phyloP scores from a whole-genome alignment of 139 green algal species.

The Chlamydomonas applanata region DNA sequence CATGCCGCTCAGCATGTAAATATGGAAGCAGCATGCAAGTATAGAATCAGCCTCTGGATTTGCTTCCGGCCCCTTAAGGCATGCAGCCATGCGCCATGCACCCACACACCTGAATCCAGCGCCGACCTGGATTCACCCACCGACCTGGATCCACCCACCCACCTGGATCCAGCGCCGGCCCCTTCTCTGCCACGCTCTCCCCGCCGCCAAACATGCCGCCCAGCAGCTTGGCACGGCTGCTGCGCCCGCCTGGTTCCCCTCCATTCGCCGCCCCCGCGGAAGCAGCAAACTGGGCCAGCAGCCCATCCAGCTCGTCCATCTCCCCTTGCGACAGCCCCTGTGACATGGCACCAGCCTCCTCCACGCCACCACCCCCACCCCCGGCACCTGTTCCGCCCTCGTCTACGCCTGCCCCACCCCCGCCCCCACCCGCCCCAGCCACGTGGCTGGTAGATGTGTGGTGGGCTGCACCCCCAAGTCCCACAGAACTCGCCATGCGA shows the following conservation, averaged over 20 bases:
- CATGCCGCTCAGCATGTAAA: too few species aligned
- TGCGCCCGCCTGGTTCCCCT: neutral
- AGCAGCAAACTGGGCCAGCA: neutral
- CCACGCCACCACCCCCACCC: neutral
- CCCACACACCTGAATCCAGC: too few species aligned
- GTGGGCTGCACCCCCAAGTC: too few species aligned
- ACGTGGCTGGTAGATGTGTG: too few species aligned
- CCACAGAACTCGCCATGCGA: too few species aligned
- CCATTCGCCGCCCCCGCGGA: neutral
- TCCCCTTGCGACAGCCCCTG: too few species aligned
- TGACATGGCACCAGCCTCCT: too few species aligned
- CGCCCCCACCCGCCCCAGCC: neutral
- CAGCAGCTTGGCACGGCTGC: neutral
- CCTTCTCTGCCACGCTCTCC: neutral
- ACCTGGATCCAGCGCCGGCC: neutral
- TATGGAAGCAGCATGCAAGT: too few species aligned
- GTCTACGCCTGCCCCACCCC: neutral
- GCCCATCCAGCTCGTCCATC: slow-evolving; percentile 1
- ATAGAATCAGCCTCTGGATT: too few species aligned
- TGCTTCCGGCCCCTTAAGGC: too few species aligned
- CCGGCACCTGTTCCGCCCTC: neutral
- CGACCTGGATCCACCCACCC: neutral
- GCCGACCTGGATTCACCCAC: too few species aligned
- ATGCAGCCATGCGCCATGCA: too few species aligned
- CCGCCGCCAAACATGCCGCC: neutral